A percentile compares a stretch with the other conserved stretches of the same genome.
Conservation (phyloP, 495 filamentous ascomycete species). For the Bathelium albidoporum region DNA sequence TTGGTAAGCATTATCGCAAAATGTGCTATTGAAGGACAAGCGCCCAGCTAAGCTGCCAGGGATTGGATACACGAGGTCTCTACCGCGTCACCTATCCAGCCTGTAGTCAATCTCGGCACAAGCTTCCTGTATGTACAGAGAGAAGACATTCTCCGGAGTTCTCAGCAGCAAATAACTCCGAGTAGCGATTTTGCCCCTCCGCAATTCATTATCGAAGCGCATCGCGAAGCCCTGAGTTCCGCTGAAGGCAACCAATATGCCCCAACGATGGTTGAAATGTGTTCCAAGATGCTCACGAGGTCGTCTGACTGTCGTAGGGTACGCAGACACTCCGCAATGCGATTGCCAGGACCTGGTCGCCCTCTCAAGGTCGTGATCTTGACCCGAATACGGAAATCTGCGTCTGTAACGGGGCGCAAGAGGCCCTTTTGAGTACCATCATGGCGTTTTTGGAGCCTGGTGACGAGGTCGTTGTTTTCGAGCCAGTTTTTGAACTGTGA, state of each 20-base stretch:
- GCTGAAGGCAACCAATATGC: conserved; percentile 13
- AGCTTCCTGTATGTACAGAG: neutral
- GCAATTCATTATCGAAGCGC: conserved; percentile 11
- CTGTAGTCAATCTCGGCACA: conserved; percentile 13
- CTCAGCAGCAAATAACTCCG: neutral
- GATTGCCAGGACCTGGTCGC: conserved; percentile 7
- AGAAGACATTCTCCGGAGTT: neutral
- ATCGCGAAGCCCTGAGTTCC: conserved; percentile 8
- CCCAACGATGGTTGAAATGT: conserved; percentile 7
- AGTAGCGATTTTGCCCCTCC: too few species aligned
- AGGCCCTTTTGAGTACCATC: conserved; percentile 10
- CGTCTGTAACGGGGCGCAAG: conserved; percentile 6
- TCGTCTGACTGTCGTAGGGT: too few species aligned
- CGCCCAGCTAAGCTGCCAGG: neutral
- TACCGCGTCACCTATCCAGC: conserved; percentile 6
- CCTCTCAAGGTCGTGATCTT: neutral
- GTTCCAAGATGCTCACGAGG: conserved; percentile 7
- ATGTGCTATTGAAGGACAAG: neutral
- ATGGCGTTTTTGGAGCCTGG: conserved; percentile 15
- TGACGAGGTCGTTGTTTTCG: conserved; percentile 15
- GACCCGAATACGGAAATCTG: conserved; percentile 10
- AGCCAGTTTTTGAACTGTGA: conserved; percentile 13
- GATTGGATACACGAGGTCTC: neutral
- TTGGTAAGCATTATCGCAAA: neutral
- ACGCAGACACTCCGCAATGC: too few species aligned